Base-by-base conservation (phyloP, 352 stramenopile genomes). In the Blastocystis sp. region DNA sequence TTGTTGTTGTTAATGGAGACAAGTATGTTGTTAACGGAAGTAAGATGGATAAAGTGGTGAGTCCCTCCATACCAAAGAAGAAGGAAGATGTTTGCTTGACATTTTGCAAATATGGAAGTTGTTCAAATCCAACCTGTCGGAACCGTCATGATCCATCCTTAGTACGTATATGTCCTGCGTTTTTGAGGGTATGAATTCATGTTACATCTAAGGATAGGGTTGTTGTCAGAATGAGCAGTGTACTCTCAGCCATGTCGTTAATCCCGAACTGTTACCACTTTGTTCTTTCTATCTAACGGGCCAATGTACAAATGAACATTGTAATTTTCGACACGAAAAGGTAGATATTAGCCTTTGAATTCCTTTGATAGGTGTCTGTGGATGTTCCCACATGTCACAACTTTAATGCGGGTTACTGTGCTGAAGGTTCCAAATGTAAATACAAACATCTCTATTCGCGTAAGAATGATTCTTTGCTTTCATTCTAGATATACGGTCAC, bases 361-460 rank as follows among this genome's bases (percentile, higher is more conserved):
- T 65, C 3, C 46, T 11, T 35, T 46, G 16, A 56, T 66, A 83
- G 71, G 16, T 83, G 6, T 21, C 71, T 21, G 71, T 42, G 9
- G 29, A 35, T 7, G 58, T 54, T 24, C 71, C 71, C 7, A 29
- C 65, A 19, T 83, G 71, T 51, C 71, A 49, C 27, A 67, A 83
- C 29, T 83, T 83, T 32, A 83, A 43, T 46, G 71, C 71, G 6
- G 71, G 71, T n/a, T 83, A 83, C 29, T 83, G 71, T 49, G 58
- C 57, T 35, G 51, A 66, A 11, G 71, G 71, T 16, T 9, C 51
- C 0, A n/a, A 57, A n/a, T 83, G 71, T 42, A 43, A 32, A 14
- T 83, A 66, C 29, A 83, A 83, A 37, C 71, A 83, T 66, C 32
- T 83, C 43, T 83, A 83, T 51, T 65, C 71, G 6, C 24, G 71